Evolutionary conservation across 2,329 filamentous ascomycete genomes (phyloP).

Genomic region (Verticillium nubilum): DNA sequence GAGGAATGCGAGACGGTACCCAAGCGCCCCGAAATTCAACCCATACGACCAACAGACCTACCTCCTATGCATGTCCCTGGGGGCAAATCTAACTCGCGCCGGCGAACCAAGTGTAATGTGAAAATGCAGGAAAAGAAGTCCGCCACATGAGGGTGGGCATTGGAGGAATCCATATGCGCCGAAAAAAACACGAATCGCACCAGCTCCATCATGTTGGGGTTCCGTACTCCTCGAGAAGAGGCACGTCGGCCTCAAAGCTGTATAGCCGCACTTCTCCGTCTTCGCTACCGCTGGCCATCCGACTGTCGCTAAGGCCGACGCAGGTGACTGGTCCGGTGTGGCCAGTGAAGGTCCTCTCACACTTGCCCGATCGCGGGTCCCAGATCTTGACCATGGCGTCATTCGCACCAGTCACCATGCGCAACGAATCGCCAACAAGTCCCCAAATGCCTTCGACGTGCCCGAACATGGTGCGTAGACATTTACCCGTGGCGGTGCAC

Average conservation of each 20-base stretch:
- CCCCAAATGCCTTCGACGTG: constrained; percentile 97
- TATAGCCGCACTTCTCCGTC: constrained; percentile 88
- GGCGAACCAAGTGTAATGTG: not conserved
- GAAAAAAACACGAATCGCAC: not conserved
- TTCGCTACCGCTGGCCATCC: constrained; percentile 87
- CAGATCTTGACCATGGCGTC: constrained; percentile 92
- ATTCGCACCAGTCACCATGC: constrained; percentile 84
- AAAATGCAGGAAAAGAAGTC: constrained; percentile 2
- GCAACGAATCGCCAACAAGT: constrained; percentile 79
- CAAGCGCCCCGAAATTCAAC: constrained; percentile 1
- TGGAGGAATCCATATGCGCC: not conserved
- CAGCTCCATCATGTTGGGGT: constrained; percentile 38
- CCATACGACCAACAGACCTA: not conserved
- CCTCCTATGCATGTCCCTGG: constrained; percentile 1
- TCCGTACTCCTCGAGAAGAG: constrained; percentile 40
- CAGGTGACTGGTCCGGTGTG: constrained; percentile 91
- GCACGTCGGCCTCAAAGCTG: constrained; percentile 56
- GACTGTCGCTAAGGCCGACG: constrained; percentile 81
- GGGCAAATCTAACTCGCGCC: constrained; percentile 2
- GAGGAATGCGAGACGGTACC: not conserved
- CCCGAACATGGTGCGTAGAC: constrained; percentile 89
- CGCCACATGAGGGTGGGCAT: not conserved
- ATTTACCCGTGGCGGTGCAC: constrained; percentile 78
- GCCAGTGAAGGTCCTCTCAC: constrained; percentile 86
- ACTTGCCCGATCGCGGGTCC: constrained; percentile 87